Percentiles rank a stretch among this genome's conserved stretches.
phyloP scores from a whole-genome alignment of 495 filamentous ascomycete genomes.

The Penicillium tannophilum region DNA sequence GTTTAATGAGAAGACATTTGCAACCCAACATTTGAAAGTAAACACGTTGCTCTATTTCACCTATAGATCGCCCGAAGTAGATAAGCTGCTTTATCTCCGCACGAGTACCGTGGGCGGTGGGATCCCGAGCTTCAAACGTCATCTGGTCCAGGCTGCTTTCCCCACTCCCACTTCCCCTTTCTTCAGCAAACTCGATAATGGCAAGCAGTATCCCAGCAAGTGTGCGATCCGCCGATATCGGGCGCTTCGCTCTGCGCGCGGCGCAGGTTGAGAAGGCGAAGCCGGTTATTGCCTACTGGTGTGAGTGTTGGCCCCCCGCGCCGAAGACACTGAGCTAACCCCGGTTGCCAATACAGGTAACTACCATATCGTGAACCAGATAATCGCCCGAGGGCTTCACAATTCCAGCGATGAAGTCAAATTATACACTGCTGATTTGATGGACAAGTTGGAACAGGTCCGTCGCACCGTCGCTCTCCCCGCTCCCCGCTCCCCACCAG shows the following conservation, averaged over 20 bases:
- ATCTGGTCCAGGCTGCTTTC: slow-evolving; percentile 17
- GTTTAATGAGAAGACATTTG: neutral
- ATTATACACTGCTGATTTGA: slow-evolving; percentile 74
- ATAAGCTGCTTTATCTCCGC: slow-evolving; percentile 24
- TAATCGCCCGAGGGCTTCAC: slow-evolving; percentile 79
- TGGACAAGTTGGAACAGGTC: slow-evolving; percentile 91
- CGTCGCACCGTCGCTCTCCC: slow-evolving; percentile 13
- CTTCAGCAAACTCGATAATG: slow-evolving; percentile 51
- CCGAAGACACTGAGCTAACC: slow-evolving; percentile 13
- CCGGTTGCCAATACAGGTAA: slow-evolving; percentile 60
- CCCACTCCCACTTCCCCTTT: slow-evolving; percentile 3
- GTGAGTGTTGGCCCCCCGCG: slow-evolving; percentile 55
- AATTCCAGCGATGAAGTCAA: slow-evolving; percentile 71
- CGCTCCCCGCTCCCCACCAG: slow-evolving; percentile 1
- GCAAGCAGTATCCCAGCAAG: slow-evolving; percentile 70
- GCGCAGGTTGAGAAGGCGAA: slow-evolving; percentile 81
- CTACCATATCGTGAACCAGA: slow-evolving; percentile 91
- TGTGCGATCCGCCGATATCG: slow-evolving; percentile 75
- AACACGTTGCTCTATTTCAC: neutral
- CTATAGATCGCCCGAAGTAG: neutral
- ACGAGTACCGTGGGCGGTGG: slow-evolving; percentile 27
- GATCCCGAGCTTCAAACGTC: slow-evolving; percentile 29
- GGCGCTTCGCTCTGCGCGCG: slow-evolving; percentile 76
- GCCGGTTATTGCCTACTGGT: slow-evolving; percentile 92
- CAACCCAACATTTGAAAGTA: too few relatives aligned